These are phyloP conservation scores for Candida mesenterica DNA, from an alignment of 1,139 yeast species.

Conservation along the genomic window DNA sequence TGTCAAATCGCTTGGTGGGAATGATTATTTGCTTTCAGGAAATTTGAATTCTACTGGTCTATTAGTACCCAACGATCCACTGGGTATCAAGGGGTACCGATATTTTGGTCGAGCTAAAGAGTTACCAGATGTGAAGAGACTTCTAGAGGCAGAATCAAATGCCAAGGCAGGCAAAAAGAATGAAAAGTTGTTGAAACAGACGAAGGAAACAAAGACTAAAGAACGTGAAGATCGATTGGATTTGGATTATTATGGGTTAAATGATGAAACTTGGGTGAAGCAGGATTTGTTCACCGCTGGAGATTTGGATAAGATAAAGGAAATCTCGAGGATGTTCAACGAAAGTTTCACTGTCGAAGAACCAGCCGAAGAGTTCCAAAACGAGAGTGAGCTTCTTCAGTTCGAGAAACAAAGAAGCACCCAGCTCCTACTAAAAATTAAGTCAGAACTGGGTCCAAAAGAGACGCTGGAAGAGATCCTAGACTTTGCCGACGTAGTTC, in stretches of 20 bases:
- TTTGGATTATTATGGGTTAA: conserved; percentile 46
- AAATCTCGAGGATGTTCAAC: conserved; percentile 7
- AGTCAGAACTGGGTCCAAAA: conserved; percentile 1
- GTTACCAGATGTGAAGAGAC: conserved; percentile 67
- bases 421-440: conserved; percentile 16
- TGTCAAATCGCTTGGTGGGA: conserved; percentile 36
- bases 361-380: neutral
- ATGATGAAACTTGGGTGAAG: conserved; percentile 22
- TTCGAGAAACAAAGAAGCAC: conserved; percentile 24
- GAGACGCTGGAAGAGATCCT: conserved; percentile 8
- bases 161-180: conserved; percentile 15
- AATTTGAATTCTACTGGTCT: conserved; percentile 25
- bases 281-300: conserved; percentile 4
- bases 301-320: conserved; percentile 10
- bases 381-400: conserved; percentile 14
- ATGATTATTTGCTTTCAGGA: conserved; percentile 15
- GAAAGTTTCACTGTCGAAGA: conserved; percentile 1
- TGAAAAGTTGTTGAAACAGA: conserved; percentile 13
- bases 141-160: conserved; percentile 29
- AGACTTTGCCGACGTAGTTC: conserved; percentile 27
- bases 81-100: conserved; percentile 51
- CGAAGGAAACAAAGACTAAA: conserved; percentile 16
- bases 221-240: conserved; percentile 19
- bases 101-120: conserved; percentile 87
- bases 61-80: conserved; percentile 16